Conservation (phyloP, 495 filamentous ascomycete genomes). For the Lasiosphaeriaceae sp. region DNA sequence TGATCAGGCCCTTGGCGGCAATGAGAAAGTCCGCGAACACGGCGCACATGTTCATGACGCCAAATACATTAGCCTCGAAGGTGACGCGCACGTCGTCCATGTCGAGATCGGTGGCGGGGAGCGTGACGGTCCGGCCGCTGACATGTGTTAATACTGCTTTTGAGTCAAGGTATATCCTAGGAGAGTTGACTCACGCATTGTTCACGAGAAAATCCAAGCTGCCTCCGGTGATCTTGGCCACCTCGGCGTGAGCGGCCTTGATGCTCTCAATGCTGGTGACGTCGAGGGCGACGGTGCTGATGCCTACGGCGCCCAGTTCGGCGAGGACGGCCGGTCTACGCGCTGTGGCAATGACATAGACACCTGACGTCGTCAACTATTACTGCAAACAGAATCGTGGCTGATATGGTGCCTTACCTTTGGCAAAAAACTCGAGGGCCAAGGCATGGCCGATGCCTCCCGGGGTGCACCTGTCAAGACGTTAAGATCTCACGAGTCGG, state of each 20-base stretch:
- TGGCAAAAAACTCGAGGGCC: constrained; percentile 45
- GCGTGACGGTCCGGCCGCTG: constrained; percentile 48
- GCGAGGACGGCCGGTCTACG: constrained; percentile 42
- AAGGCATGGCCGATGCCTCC: constrained; percentile 52
- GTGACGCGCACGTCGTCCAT: constrained; percentile 48
- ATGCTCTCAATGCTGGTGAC: constrained; percentile 51
- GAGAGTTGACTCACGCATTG: constrained; percentile 49
- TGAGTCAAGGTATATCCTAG: too few species aligned
- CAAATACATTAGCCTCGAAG: constrained; percentile 63
- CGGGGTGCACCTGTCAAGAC: constrained; percentile 42
- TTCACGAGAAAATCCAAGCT: constrained; percentile 64
- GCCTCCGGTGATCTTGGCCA: constrained; percentile 50
- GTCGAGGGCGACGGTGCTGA: constrained; percentile 45
- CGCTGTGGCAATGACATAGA: constrained; percentile 54
- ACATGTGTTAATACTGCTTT: too few species aligned
- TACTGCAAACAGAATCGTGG: not conserved
- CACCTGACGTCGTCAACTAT: constrained; percentile 25
- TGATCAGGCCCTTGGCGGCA: constrained; percentile 48
- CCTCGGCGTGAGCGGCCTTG: constrained; percentile 40
- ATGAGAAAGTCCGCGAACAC: constrained; percentile 53
- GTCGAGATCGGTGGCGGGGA: constrained; percentile 51
- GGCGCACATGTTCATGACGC: constrained; percentile 50
- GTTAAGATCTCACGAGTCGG: not conserved
- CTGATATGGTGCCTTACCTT: constrained; percentile 26
- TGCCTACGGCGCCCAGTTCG: constrained; percentile 43